Base-by-base conservation (phyloP, 2,329 filamentous ascomycete genomes). In the Sporothrix brunneoviolacea region DNA sequence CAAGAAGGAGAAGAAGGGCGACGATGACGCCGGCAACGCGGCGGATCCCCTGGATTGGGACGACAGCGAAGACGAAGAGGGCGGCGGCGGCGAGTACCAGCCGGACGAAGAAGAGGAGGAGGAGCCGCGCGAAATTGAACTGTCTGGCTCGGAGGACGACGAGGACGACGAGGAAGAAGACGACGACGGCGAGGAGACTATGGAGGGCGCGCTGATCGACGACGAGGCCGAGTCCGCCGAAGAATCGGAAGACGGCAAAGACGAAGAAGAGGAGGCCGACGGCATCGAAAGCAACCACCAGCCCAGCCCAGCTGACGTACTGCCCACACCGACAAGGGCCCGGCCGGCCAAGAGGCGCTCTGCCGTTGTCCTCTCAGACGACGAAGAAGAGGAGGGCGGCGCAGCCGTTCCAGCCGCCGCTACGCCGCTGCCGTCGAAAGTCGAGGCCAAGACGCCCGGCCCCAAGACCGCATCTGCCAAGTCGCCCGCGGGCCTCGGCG, bases 1-100 rank as follows among this genome's bases (percentile, higher is more conserved):
- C 0, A 91, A 87, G 68, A 81, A 82, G 61, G 76, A 82, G 48
- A 75, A 63, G 60, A 73, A 67, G 60, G 70, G 66, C 10, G 61
- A 79, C 21, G 76, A 68, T 27, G 80, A 75, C 73, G 76, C 80
- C 40, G 79, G 75, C 49, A 75, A 75, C 2, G 75, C 77, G 33
- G 49, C 28, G 0, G 53, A 57, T 28, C 22, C 40, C 4, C 44
- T 56, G 15, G 56, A 51, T 38, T 57, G 54, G 53, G 56, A 57
- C 38, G 55, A 56, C 36, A 58, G 54, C 48, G 79, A 77, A 30
- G 67, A 69, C 16, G 75, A 76, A 39, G 74, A 52, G 10, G 44
- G 27, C n/a, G 48, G 33, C 4, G 48, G 33, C 4, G 52, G 18
- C 7, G 52, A 55, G 19, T 48, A 51, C 18, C 21, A 19, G 13